A percentile compares a stretch with the other conserved stretches of the same genome.
These are phyloP conservation scores for Chernovozyma sophiae-reginae DNA, from an alignment of 1,139 yeast genomes.

Conservation along the genomic window DNA sequence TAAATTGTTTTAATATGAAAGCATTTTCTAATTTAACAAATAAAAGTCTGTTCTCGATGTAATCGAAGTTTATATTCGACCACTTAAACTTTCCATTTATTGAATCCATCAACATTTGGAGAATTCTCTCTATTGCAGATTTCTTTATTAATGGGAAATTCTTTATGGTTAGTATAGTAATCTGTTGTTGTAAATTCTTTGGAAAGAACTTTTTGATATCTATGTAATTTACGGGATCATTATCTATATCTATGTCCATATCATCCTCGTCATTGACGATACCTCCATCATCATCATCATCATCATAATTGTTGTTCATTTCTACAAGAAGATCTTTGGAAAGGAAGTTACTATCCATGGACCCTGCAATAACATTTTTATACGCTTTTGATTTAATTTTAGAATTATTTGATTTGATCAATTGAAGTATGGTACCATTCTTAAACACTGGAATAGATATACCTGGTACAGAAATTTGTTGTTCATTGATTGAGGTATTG, in stretches of 20 bases:
- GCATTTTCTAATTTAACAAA: slow-evolving; percentile 24
- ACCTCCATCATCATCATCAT: slow-evolving; percentile 2
- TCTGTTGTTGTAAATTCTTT: slow-evolving; percentile 31
- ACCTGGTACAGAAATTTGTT: neutral
- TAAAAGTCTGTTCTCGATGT: slow-evolving; percentile 21
- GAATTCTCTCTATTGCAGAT: slow-evolving; percentile 25
- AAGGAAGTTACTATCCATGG: neutral
- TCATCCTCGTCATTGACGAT: slow-evolving; percentile 1
- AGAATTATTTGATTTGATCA: slow-evolving; percentile 1
- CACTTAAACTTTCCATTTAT: slow-evolving; percentile 16
- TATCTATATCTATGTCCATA: slow-evolving; percentile 3
- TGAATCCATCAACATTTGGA: slow-evolving; percentile 13
- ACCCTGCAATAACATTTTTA: neutral
- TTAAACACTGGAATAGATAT: slow-evolving; percentile 1
- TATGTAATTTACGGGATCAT: slow-evolving; percentile 10
- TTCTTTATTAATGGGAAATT: slow-evolving; percentile 30
- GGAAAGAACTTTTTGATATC: slow-evolving; percentile 29
- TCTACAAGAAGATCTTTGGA: slow-evolving; percentile 1
- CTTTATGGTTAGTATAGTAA: slow-evolving; percentile 30
- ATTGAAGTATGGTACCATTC: neutral
- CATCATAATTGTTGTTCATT: slow-evolving; percentile 5
- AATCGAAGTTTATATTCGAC: slow-evolving; percentile 26
- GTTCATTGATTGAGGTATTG: neutral
- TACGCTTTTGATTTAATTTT: slow-evolving; percentile 1
- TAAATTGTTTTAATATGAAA: slow-evolving; percentile 14